These are phyloP conservation scores for Ceratocystis alfenasii DNA, from an alignment of 2,329 filamentous ascomycete genomes.

Conservation along the genomic window DNA sequence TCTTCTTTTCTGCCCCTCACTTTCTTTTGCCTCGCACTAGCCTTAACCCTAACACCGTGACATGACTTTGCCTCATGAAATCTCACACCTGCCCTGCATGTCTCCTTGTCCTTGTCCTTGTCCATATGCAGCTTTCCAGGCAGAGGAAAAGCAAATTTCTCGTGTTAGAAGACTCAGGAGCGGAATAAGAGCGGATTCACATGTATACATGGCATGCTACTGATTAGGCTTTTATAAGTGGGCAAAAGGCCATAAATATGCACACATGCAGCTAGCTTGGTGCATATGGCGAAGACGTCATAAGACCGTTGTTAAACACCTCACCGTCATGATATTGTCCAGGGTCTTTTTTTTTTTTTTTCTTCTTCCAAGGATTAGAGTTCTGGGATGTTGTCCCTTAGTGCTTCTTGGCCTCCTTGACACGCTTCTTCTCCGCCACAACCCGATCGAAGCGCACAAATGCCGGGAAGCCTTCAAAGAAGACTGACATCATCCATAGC, in stretches of 20 bases:
- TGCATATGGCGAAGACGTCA: not conserved
- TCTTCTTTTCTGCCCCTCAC: not conserved
- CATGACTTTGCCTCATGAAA: not conserved
- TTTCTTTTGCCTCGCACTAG: not conserved
- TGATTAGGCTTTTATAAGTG: not conserved
- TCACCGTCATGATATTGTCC: not conserved
- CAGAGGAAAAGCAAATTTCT: not conserved
- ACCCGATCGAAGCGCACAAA: slow-evolving; percentile 38
- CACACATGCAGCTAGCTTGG: not conserved
- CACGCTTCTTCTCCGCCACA: slow-evolving; percentile 32
- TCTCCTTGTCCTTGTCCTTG: not conserved
- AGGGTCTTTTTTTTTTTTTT: not conserved
- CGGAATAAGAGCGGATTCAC: not conserved
- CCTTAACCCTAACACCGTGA: not conserved
- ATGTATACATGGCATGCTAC: not conserved
- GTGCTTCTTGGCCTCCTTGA: slow-evolving; percentile 34
- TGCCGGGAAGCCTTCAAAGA: slow-evolving; percentile 42
- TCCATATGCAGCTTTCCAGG: not conserved
- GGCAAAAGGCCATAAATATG: not conserved
- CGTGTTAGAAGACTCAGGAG: not conserved
- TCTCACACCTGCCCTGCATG: not conserved
- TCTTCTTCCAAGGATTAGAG: not conserved
- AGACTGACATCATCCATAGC: slow-evolving; percentile 41
- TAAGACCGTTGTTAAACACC: not conserved
- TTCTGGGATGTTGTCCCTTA: slow-evolving; percentile 23